Percentiles rank a stretch among this genome's conserved stretches.
phyloP scores from a whole-genome alignment of 2,329 filamentous ascomycete genomes.

The Talaromyces sp. region DNA sequence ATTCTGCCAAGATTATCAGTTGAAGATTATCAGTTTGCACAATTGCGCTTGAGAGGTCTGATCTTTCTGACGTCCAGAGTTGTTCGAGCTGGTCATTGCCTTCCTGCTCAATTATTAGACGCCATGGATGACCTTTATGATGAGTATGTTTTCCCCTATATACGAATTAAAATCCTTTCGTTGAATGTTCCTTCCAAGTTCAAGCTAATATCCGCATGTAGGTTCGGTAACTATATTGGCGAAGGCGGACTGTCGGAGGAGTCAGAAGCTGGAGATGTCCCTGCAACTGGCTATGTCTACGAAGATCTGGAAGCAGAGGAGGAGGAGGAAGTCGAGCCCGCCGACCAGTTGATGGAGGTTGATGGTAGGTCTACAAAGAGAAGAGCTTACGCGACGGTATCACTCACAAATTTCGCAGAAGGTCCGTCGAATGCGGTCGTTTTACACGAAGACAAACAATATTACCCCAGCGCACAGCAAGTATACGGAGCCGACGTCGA shows the following conservation, averaged over 20 bases:
- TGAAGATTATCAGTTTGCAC: background rate
- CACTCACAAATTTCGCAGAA: conserved; percentile 51
- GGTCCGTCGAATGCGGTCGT: conserved; percentile 95
- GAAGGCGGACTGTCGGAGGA: conserved; percentile 86
- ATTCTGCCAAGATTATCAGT: no score
- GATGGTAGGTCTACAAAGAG: conserved; percentile 59
- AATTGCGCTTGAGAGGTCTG: background rate
- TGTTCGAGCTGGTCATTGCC: conserved; percentile 3
- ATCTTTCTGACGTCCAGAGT: background rate
- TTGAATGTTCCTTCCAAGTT: background rate
- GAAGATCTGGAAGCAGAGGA: conserved; percentile 63
- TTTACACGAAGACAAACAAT: conserved; percentile 98
- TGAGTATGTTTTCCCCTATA: conserved; percentile 58
- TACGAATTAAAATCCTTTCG: no score
- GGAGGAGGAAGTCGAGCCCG: conserved; percentile 58
- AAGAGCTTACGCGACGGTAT: conserved; percentile 21
- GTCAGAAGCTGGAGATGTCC: conserved; percentile 68
- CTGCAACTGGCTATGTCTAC: conserved; percentile 75
- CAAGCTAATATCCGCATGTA: conserved; percentile 35
- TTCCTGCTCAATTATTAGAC: background rate
- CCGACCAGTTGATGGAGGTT: conserved; percentile 85
- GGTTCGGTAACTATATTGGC: conserved; percentile 98
- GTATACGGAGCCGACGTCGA: conserved; percentile 94
- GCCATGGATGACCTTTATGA: conserved; percentile 94
- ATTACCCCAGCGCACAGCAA: conserved; percentile 96